phyloP scores from a whole-genome alignment of 2,329 filamentous ascomycete species.

The Colletotrichum limetticola region DNA sequence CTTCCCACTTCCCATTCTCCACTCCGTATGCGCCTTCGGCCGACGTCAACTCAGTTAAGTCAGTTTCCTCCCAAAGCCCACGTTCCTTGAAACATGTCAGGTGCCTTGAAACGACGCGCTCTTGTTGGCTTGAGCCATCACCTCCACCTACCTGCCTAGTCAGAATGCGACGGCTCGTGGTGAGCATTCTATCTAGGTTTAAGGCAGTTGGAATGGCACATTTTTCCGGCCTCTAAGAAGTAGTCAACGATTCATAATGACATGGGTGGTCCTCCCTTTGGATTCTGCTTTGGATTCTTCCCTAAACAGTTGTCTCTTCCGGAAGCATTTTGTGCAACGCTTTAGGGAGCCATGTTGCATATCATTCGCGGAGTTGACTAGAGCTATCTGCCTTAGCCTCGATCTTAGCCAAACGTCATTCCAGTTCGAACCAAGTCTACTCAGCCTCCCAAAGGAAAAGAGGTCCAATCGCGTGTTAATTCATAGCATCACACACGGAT shows the following conservation, averaged over 20 bases:
- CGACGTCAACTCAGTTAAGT: constrained; percentile 9
- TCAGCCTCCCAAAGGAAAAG: neutral
- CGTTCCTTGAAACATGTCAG: constrained; percentile 32
- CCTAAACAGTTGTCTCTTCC: neutral
- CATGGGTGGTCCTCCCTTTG: neutral
- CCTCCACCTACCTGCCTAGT: neutral
- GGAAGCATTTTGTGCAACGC: neutral
- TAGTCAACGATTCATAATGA: neutral
- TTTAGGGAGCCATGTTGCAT: neutral
- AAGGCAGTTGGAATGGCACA: neutral
- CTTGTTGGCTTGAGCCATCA: constrained; percentile 13
- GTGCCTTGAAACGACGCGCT: constrained; percentile 22
- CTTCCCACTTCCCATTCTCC: neutral
- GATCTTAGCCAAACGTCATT: constrained; percentile 4
- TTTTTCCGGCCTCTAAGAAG: neutral
- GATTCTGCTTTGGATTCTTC: neutral
- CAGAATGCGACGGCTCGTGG: constrained; percentile 1
- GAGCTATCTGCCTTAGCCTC: neutral
- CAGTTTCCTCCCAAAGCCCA: neutral
- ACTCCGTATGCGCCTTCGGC: neutral
- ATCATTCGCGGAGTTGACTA: neutral
- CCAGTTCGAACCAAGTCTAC: neutral
- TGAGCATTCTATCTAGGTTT: neutral
- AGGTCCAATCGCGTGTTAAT: constrained; percentile 26
- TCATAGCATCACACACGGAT: neutral